phyloP scores from a whole-genome alignment of 1,284 basidiomycete genomes.

The Meira nashicola region DNA sequence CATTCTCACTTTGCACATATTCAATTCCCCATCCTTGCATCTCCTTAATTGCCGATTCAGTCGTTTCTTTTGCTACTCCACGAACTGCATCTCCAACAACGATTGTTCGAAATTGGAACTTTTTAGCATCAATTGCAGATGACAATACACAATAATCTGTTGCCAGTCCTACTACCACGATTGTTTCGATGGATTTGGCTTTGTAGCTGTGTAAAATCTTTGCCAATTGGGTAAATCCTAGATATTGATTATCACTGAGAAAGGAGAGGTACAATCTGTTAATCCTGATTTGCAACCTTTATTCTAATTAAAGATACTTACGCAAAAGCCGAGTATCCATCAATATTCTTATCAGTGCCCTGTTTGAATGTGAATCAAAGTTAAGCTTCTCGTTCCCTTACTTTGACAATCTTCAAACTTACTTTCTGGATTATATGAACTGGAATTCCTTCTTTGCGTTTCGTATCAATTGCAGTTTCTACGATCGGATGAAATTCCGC shows the following conservation, averaged over 20 bases:
- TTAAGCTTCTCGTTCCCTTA: not conserved
- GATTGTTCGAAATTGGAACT: conserved; percentile 56
- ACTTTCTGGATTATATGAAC: conserved; percentile 18
- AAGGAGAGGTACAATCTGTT: not conserved
- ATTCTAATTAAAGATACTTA: not conserved
- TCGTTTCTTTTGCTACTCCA: conserved; percentile 15
- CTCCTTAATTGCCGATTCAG: not conserved
- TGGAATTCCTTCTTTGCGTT: conserved; percentile 7
- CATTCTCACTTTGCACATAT: not conserved
- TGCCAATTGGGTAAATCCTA: conserved; percentile 21
- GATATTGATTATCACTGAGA: conserved; percentile 41
- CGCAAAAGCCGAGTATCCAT: conserved; percentile 60
- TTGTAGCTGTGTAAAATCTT: conserved; percentile 32
- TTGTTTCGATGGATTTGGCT: conserved; percentile 36
- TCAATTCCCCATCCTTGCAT: conserved; percentile 8
- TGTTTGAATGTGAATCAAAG: conserved; percentile 3
- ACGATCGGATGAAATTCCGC: conserved; percentile 56
- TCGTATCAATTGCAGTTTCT: conserved; percentile 41
- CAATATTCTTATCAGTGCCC: conserved; percentile 55
- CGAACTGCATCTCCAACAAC: conserved; percentile 40
- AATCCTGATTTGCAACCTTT: not conserved
- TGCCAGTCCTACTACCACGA: conserved; percentile 62
- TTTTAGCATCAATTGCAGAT: conserved; percentile 57
- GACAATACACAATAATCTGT: conserved; percentile 62
- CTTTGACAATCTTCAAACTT: not conserved